Conservation (phyloP, 768 basidiomycete species). For the Suillus brevipes region DNA sequence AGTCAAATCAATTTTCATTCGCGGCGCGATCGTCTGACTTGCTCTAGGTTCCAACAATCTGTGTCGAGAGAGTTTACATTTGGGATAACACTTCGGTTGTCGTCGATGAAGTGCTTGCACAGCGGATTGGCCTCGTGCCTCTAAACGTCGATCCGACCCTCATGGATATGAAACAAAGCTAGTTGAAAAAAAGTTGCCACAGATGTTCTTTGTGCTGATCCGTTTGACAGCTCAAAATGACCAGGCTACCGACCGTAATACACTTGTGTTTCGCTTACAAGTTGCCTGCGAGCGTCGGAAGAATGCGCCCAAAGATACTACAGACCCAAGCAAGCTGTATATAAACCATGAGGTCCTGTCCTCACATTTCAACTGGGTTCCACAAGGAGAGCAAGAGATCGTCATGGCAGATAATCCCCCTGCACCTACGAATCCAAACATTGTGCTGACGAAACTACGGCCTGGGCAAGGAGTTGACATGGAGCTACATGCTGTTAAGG, state of each 20-base stretch:
- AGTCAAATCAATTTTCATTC: conserved; percentile 20
- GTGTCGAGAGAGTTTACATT: conserved; percentile 87
- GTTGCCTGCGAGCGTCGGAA: conserved; percentile 64
- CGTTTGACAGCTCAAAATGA: conserved; percentile 41
- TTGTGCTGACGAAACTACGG: conserved; percentile 87
- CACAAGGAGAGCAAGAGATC: conserved; percentile 76
- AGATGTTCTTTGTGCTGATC: background rate
- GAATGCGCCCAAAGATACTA: conserved; percentile 49
- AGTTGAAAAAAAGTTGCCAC: conserved; percentile 11
- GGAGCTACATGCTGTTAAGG: conserved; percentile 90
- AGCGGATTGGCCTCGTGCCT: conserved; percentile 90
- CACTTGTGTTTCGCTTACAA: conserved; percentile 81
- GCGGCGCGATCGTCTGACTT: conserved; percentile 6
- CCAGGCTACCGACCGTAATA: conserved; percentile 83
- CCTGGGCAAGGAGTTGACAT: conserved; percentile 88
- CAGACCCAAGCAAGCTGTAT: conserved; percentile 66
- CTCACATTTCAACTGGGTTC: conserved; percentile 69
- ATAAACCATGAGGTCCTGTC: conserved; percentile 69
- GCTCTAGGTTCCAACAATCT: conserved; percentile 82
- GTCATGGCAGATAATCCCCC: conserved; percentile 59
- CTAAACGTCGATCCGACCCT: conserved; percentile 81
- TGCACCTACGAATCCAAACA: conserved; percentile 71
- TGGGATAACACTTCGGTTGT: conserved; percentile 96
- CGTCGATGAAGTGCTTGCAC: conserved; percentile 90
- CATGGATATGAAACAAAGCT: conserved; percentile 56